Evolutionary conservation across 148 eudicot genomes (phyloP), one percentile per base, ranked within the genome.

Genomic region (Rhododendron simsii): DNA sequence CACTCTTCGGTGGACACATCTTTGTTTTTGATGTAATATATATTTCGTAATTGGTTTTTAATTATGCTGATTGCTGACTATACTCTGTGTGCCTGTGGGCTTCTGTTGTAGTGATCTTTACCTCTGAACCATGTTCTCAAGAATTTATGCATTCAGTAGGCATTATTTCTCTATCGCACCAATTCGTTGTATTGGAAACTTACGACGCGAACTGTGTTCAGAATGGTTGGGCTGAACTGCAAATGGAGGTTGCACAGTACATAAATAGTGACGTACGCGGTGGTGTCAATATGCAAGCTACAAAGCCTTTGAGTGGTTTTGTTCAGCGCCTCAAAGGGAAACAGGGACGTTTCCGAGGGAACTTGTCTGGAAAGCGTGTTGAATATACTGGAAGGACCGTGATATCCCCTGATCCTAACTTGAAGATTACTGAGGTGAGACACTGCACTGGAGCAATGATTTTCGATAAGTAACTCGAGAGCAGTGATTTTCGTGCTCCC

Each of bases 331-430:
- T 98, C 71, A 98, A 95, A 89, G 99, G 99, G 84, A 95, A 98
- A 88, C 96, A 95, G 90, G 99, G 99, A 65, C 94, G 99, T 26
- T 98, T 98, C 81, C 98, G 99, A 51, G 94, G 93, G 61, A 98
- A 98, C 86, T 88, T 98, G 85, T 95, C 96, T 44, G 99, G 99
- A 53, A 97, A 98, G 92, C 99, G 99, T 90, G 99, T 95, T 87
- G 98, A 98, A 85, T 98, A 89, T 87, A 98, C 99, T 61, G 99
- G 99, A 69, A 90, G 99, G 84, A 98, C 99, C 59, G 99, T 98
- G 53, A 98, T 98, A 83, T 97, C 99, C 47, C 99, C 99, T 39
- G 99, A 98, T 87, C 99, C 99, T 83, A 98, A 98, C 90, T 88
- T 98, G 89, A 98, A 98, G 88, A 98, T 98, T 73, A 95, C 96